Base-by-base conservation (phyloP, 345 rosid genomes). In the Adansonia digitata region DNA sequence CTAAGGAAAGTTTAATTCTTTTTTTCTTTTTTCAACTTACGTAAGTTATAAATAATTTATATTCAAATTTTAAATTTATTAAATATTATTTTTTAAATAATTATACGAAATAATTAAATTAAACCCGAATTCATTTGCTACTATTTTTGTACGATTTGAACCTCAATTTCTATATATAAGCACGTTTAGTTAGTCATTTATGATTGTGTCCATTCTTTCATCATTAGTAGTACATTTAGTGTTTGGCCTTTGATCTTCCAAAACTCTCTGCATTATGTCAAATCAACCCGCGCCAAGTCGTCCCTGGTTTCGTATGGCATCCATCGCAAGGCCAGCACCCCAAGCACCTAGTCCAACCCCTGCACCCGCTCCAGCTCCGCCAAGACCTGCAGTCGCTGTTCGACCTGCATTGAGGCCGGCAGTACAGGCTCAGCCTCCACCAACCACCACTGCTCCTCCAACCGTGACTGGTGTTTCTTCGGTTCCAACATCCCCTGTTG, bases 221-320 rank as follows among this genome's bases (percentile, higher is more conserved):
- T 48, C 13, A n/a, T 63, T 55, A 46, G 53, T 13, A 12, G 8
- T 49, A 29, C 2, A 48, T 61, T 37, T 29, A 6, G 37, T 22
- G 20, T 60, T 43, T 11, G 3, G 9, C 13, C 42, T 51, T 15
- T 31, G 31, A 49, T 43, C 29, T 57, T 74, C 11, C 46, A 31
- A 18, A 17, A 15, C 49, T 5, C 39, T 52, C 26, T 26, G 27
- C 27, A 42, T 24, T 49, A 85, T 87, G 89, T 81, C 92, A 59
- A 69, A 65, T 83, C 86, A 78, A 76, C 88, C 59, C 17, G 77
- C 80, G 7, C 81, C 71, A 18, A 0, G 85, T 69, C 89, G 91
- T 55, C 87, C 84, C 8, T 88, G 92, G 91, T 81, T 81, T 46
- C 92, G 92, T 66, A 77, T 82, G 62, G 55, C 81, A 40, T 84